These are phyloP conservation scores for Russula sp. DNA, from an alignment of 768 basidiomycete genomes.

Conservation along the genomic window DNA sequence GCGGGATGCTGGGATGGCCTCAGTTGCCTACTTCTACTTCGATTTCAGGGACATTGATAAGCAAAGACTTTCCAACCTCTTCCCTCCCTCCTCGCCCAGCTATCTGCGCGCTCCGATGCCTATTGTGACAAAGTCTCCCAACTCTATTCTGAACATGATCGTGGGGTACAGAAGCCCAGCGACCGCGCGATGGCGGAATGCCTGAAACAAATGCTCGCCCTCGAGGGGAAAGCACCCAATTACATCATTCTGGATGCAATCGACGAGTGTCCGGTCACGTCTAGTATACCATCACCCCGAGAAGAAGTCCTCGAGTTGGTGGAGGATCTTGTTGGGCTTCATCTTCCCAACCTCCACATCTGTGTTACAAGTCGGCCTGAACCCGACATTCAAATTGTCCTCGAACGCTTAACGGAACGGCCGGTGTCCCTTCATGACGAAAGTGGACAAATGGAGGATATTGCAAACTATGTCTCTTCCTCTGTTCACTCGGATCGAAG, in stretches of 20 bases:
- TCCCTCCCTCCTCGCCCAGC: neutral
- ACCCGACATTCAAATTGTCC: no score
- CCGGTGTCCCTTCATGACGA: no score
- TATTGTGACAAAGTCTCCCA: no score
- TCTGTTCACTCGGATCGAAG: no score
- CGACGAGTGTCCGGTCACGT: neutral
- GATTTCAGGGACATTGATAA: conserved; percentile 13
- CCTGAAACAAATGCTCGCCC: neutral
- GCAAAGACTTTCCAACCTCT: neutral
- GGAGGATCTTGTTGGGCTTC: conserved; percentile 3
- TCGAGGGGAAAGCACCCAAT: neutral
- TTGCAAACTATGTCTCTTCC: no score
- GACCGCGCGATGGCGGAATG: neutral
- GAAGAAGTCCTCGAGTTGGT: conserved; percentile 1
- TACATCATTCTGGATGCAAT: conserved; percentile 4
- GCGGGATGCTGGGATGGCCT: conserved; percentile 1
- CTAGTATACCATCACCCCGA: neutral
- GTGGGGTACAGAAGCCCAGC: no score
- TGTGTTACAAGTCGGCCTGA: no score
- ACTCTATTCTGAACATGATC: no score
- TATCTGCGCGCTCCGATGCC: no score
- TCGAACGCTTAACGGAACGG: no score
- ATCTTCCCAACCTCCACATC: neutral
- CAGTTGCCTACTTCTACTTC: conserved; percentile 9
- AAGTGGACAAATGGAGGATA: no score